phyloP scores from a whole-genome alignment of 2,329 filamentous ascomycete species.

The Cladosporium austrohemisphaericum region DNA sequence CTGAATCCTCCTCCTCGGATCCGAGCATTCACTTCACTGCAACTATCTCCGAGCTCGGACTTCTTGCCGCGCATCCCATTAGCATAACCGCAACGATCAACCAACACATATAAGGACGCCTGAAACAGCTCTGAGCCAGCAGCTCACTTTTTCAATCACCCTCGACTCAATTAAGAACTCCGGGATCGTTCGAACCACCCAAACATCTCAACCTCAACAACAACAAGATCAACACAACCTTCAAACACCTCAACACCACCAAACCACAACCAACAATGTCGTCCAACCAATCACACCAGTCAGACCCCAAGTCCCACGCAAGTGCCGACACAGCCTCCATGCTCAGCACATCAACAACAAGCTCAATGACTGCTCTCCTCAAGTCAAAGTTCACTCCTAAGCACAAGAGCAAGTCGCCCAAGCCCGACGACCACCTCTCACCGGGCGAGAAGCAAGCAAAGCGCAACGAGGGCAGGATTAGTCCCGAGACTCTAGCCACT shows the following conservation, averaged over 20 bases:
- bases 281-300: background rate
- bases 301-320: background rate
- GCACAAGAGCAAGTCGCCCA: background rate
- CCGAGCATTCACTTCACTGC: background rate
- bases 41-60: background rate
- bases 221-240: background rate
- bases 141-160: too few relatives aligned
- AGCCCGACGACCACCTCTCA: slow-evolving; percentile 1
- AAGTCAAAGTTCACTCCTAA: slow-evolving; percentile 13
- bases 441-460: slow-evolving; percentile 15
- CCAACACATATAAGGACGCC: too few relatives aligned
- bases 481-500: background rate
- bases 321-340: slow-evolving; percentile 9
- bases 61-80: background rate
- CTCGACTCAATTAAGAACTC: background rate
- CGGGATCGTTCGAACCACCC: background rate
- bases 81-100: too few relatives aligned
- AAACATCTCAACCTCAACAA: background rate
- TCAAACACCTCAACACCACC: background rate
- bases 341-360: slow-evolving; percentile 15
- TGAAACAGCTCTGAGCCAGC: too few relatives aligned
- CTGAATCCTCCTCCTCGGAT: background rate
- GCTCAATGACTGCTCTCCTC: slow-evolving; percentile 15
- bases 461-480: slow-evolving; percentile 7
- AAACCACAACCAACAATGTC: slow-evolving; percentile 3